These are phyloP conservation scores for Pseudotsuga menziesii DNA, from an alignment of 75 land plant species.

Conservation along the genomic window DNA sequence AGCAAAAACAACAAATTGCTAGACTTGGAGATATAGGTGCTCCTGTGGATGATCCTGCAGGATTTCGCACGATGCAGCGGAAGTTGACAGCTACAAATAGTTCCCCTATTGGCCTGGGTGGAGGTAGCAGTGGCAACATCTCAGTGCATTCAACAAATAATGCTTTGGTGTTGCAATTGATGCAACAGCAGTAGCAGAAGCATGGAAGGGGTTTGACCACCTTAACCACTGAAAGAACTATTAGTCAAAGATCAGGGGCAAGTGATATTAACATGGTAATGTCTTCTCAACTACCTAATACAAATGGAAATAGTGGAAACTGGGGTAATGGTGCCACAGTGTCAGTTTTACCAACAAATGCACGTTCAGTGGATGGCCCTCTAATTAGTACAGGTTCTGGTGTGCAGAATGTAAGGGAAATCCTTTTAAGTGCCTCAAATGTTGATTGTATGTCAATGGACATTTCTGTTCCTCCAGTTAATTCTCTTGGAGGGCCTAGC, in stretches of 20 bases:
- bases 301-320: not conserved
- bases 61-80: too few relatives aligned
- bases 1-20: slow-evolving; percentile 23
- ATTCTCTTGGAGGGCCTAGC: not conserved
- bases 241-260: slow-evolving; percentile 3
- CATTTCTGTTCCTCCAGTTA: not conserved
- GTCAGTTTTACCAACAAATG: not conserved
- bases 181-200: slow-evolving; percentile 19
- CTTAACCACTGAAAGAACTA: not conserved
- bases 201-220: slow-evolving; percentile 12
- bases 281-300: slow-evolving; percentile 11
- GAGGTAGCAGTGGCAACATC: too few relatives aligned
- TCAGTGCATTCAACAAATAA: slow-evolving; percentile 18
- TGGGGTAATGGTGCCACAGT: not conserved
- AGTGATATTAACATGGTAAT: slow-evolving; percentile 1
- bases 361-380: not conserved
- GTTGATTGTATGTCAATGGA: slow-evolving; percentile 5
- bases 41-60: too few relatives aligned
- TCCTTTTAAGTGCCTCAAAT: not conserved
- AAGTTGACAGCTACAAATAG: too few relatives aligned
- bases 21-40: slow-evolving; percentile 11
- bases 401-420: not conserved
- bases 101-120: too few relatives aligned
- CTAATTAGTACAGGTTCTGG: not conserved
- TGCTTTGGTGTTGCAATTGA: slow-evolving; percentile 20